Evolutionary conservation across 495 filamentous ascomycete genomes (phyloP).

Genomic region (Tirmania nivea): DNA sequence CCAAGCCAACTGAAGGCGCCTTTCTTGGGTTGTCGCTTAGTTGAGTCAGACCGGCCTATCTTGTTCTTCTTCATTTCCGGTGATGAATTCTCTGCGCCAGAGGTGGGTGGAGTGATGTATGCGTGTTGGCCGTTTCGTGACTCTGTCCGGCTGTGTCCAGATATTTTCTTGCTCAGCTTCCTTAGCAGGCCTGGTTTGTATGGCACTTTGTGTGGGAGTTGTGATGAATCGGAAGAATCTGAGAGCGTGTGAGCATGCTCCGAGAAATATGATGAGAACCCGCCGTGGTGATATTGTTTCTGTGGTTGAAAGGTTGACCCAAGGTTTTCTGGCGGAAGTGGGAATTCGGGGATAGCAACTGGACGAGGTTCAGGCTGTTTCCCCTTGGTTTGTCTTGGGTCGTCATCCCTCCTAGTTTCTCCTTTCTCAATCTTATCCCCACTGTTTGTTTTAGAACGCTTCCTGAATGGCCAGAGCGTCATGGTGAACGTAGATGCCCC

Average conservation of each 20-base stretch:
- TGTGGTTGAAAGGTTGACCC: slow-evolving; percentile 11
- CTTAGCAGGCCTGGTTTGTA: slow-evolving; percentile 16
- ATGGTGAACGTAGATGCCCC: neutral
- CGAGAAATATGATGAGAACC: slow-evolving; percentile 14
- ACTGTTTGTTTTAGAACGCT: slow-evolving; percentile 16
- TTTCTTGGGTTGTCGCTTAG: neutral
- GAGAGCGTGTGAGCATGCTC: slow-evolving; percentile 11
- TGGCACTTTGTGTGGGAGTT: slow-evolving; percentile 15
- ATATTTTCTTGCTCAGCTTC: slow-evolving; percentile 13
- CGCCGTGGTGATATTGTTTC: slow-evolving; percentile 10
- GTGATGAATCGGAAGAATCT: slow-evolving; percentile 14
- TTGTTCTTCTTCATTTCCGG: neutral
- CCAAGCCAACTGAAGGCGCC: neutral
- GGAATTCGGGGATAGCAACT: slow-evolving; percentile 4
- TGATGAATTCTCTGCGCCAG: neutral
- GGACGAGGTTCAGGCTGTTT: slow-evolving; percentile 2
- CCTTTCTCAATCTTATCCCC: slow-evolving; percentile 11
- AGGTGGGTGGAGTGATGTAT: neutral
- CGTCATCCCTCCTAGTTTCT: slow-evolving; percentile 8
- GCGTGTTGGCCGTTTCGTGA: slow-evolving; percentile 1
- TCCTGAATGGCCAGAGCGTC: slow-evolving; percentile 17
- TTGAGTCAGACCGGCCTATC: neutral
- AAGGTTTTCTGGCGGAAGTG: slow-evolving; percentile 5
- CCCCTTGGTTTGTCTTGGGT: neutral
- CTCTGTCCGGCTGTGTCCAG: neutral